These are phyloP conservation scores for Hypoxylon rickii DNA, from an alignment of 495 filamentous ascomycete species.

Conservation along the genomic window DNA sequence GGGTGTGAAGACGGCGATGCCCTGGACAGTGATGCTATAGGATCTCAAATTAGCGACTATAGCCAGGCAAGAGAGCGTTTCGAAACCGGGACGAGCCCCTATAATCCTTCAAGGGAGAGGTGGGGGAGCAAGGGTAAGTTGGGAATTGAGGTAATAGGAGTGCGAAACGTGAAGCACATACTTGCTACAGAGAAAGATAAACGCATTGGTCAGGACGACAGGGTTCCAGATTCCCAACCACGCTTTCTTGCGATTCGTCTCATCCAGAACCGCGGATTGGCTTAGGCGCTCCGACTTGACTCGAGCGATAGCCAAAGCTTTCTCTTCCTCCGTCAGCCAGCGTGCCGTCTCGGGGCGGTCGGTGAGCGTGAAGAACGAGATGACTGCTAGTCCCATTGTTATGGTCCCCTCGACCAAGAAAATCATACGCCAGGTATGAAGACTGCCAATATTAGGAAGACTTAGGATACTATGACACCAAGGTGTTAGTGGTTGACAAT, in stretches of 20 bases:
- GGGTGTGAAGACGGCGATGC: constrained; percentile 72
- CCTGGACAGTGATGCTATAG: constrained; percentile 73
- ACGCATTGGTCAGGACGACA: constrained; percentile 66
- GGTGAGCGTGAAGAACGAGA: constrained; percentile 60
- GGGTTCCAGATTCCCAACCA: constrained; percentile 63
- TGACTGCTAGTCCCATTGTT: constrained; percentile 57
- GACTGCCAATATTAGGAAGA: constrained; percentile 53
- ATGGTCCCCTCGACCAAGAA: constrained; percentile 69
- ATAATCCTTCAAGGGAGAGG: no score
- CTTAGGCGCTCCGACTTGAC: constrained; percentile 68
- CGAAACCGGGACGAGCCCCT: no score
- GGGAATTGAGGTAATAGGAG: no score
- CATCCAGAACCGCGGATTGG: constrained; percentile 68
- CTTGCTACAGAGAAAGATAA: constrained; percentile 72
- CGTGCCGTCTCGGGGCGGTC: constrained; percentile 63
- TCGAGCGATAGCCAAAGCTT: constrained; percentile 54
- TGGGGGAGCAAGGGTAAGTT: no score
- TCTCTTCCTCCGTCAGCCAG: constrained; percentile 63
- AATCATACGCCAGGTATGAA: constrained; percentile 68
- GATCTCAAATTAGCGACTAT: constrained; percentile 63
- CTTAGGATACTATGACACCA: constrained; percentile 47
- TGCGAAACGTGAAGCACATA: constrained; percentile 10
- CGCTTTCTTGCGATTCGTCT: constrained; percentile 64
- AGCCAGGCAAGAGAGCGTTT: constrained; percentile 58
- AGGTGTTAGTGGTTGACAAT: constrained; percentile 17